phyloP scores from a whole-genome alignment of 352 stramenopile species.

The Pythium vanterpoolii region DNA sequence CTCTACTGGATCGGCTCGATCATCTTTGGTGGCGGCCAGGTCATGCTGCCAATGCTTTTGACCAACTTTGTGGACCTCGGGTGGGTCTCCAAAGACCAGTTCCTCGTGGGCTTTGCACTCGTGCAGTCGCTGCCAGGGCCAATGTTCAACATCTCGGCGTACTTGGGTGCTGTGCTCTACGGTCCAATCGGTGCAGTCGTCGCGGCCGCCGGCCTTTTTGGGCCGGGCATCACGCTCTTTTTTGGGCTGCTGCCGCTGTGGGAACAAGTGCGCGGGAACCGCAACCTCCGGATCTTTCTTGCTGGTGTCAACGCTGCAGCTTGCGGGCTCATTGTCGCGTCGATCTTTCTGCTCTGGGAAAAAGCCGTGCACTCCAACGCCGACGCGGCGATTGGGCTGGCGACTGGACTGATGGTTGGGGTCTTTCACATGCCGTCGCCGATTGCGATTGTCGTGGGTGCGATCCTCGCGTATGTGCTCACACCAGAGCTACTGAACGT shows the following conservation, averaged over 20 bases:
- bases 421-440: conserved; percentile 74
- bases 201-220: conserved; percentile 88
- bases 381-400: conserved; percentile 81
- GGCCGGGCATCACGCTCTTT: conserved; percentile 88
- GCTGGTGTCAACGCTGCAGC: conserved; percentile 89
- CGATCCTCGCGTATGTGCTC: conserved; percentile 48
- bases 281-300: conserved; percentile 84
- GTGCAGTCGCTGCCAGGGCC: conserved; percentile 92
- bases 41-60: conserved; percentile 91
- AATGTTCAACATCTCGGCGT: conserved; percentile 95
- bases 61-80: conserved; percentile 76
- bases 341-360: conserved; percentile 88
- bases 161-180: conserved; percentile 86
- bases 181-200: conserved; percentile 88
- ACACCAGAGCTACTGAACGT: conserved; percentile 46
- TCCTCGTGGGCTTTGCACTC: conserved; percentile 91
- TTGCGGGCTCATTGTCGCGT: conserved; percentile 88
- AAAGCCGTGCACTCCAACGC: conserved; percentile 78
- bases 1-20: conserved; percentile 95
- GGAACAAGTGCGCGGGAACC: conserved; percentile 84
- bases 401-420: conserved; percentile 75
- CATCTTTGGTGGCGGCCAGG: conserved; percentile 94
- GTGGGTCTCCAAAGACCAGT: conserved; percentile 92
- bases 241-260: conserved; percentile 92
- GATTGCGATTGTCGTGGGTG: conserved; percentile 54